Evolutionary conservation across 2,329 filamentous ascomycete species (phyloP).

Genomic region (Leptographium wingfieldii): DNA sequence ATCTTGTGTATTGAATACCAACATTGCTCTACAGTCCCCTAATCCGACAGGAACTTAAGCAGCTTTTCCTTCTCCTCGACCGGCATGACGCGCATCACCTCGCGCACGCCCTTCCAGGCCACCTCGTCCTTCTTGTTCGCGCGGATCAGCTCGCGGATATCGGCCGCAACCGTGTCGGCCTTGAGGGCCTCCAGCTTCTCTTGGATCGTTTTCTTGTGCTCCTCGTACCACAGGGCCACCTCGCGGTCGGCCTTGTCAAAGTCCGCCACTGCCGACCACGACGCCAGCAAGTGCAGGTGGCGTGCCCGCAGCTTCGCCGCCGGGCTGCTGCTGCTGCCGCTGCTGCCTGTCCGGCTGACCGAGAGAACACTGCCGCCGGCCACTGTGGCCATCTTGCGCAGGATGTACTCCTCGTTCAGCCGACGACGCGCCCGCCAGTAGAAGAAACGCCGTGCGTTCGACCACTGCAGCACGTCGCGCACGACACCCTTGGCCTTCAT

Average conservation of each 20-base stretch:
- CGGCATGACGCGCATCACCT: slow-evolving; percentile 75
- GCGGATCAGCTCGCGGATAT: slow-evolving; percentile 62
- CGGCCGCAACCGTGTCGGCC: slow-evolving; percentile 43
- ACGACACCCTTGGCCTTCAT: slow-evolving; percentile 98
- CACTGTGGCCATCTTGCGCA: slow-evolving; percentile 64
- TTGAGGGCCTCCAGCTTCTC: slow-evolving; percentile 78
- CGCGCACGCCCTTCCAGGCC: slow-evolving; percentile 72
- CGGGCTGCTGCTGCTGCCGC: neutral
- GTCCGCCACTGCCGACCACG: slow-evolving; percentile 68
- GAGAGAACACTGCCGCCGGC: slow-evolving; percentile 18
- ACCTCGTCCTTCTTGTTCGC: slow-evolving; percentile 60
- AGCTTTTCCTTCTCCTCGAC: slow-evolving; percentile 79
- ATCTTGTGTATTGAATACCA: too few species aligned
- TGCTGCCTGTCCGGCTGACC: slow-evolving; percentile 22
- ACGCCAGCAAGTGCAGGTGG: slow-evolving; percentile 63
- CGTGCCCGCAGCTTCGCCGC: slow-evolving; percentile 43
- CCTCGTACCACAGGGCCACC: slow-evolving; percentile 92
- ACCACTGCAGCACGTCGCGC: slow-evolving; percentile 72
- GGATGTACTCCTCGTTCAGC: slow-evolving; percentile 92
- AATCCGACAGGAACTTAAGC: slow-evolving; percentile 39
- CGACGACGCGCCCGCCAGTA: slow-evolving; percentile 98
- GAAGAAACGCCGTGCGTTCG: slow-evolving; percentile 89
- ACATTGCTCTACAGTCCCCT: neutral
- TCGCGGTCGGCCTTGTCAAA: slow-evolving; percentile 70
- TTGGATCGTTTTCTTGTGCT: slow-evolving; percentile 72